Conservation (phyloP, 2,329 filamentous ascomycete species). For the Scedosporium minutisporum region DNA sequence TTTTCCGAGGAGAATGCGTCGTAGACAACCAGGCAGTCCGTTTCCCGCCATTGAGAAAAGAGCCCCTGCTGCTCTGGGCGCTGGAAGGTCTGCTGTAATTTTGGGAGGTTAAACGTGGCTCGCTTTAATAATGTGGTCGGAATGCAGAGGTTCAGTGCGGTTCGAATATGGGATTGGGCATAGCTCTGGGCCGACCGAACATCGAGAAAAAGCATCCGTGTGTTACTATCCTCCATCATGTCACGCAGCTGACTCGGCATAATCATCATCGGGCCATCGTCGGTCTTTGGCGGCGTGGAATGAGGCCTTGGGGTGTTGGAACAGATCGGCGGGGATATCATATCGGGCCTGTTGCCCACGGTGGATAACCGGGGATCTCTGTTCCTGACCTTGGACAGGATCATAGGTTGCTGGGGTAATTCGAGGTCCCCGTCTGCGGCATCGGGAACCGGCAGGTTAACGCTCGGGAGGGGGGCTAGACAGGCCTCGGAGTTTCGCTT, state of each 20-base stretch:
- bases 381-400: slow-evolving; percentile 35
- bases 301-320: slow-evolving; percentile 6
- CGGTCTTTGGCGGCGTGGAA: not conserved
- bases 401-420: slow-evolving; percentile 13
- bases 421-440: slow-evolving; percentile 20
- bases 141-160: slow-evolving; percentile 88
- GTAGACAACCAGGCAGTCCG: slow-evolving; percentile 76
- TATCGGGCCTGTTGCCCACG: slow-evolving; percentile 35
- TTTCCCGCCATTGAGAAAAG: slow-evolving; percentile 68
- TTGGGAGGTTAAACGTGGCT: slow-evolving; percentile 80
- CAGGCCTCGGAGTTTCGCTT: slow-evolving; percentile 43
- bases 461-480: slow-evolving; percentile 27
- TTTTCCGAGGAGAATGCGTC: slow-evolving; percentile 67
- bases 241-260: slow-evolving; percentile 43
- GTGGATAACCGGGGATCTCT: slow-evolving; percentile 46
- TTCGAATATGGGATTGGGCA: slow-evolving; percentile 60
- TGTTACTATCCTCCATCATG: slow-evolving; percentile 36
- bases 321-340: slow-evolving; percentile 19
- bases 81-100: slow-evolving; percentile 79
- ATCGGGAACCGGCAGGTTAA: slow-evolving; percentile 33
- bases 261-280: slow-evolving; percentile 33
- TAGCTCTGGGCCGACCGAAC: slow-evolving; percentile 81
- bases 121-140: slow-evolving; percentile 89
- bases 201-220: slow-evolving; percentile 63
- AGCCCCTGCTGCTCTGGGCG: slow-evolving; percentile 56